Evolutionary conservation across 768 basidiomycete genomes (phyloP).

Genomic region (Xerocomus spinulosus): DNA sequence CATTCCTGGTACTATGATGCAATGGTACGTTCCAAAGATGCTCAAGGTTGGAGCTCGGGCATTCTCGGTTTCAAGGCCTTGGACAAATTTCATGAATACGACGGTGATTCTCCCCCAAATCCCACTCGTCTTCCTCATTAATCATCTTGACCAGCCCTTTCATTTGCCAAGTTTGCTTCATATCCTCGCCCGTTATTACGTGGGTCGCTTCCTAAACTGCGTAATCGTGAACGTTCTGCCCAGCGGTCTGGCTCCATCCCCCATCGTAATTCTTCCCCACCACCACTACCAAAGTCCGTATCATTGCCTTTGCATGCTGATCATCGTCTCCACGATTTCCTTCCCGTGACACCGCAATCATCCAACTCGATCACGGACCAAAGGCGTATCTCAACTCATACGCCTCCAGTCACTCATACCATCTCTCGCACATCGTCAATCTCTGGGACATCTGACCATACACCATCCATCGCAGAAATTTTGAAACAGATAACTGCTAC

Average conservation of each 20-base stretch:
- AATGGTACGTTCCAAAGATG: constrained; percentile 56
- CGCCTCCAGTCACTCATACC: constrained; percentile 22
- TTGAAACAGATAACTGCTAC: constrained; percentile 65
- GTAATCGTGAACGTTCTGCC: constrained; percentile 54
- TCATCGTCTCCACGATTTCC: constrained; percentile 29
- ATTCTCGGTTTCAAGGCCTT: constrained; percentile 71
- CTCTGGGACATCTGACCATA: constrained; percentile 47
- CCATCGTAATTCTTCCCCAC: constrained; percentile 67
- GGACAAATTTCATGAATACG: constrained; percentile 63
- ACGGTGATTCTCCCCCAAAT: constrained; percentile 42
- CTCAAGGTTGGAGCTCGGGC: constrained; percentile 74
- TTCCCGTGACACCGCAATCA: constrained; percentile 23
- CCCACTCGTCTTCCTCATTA: background rate
- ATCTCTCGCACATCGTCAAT: constrained; percentile 23
- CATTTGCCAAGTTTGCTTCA: constrained; percentile 47
- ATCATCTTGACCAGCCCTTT: constrained; percentile 38
- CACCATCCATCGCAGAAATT: constrained; percentile 68
- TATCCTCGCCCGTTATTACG: constrained; percentile 39
- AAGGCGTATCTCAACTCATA: constrained; percentile 24
- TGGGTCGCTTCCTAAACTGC: constrained; percentile 51
- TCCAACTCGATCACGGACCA: constrained; percentile 21
- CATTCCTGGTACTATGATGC: constrained; percentile 77
- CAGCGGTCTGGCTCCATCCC: constrained; percentile 36
- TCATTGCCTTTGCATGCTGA: constrained; percentile 71
- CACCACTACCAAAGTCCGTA: constrained; percentile 78